Percentiles rank a stretch among this genome's conserved stretches.
These are phyloP conservation scores for Metarhizium sp. DNA, from an alignment of 2,329 filamentous ascomycete species.

Conservation along the genomic window DNA sequence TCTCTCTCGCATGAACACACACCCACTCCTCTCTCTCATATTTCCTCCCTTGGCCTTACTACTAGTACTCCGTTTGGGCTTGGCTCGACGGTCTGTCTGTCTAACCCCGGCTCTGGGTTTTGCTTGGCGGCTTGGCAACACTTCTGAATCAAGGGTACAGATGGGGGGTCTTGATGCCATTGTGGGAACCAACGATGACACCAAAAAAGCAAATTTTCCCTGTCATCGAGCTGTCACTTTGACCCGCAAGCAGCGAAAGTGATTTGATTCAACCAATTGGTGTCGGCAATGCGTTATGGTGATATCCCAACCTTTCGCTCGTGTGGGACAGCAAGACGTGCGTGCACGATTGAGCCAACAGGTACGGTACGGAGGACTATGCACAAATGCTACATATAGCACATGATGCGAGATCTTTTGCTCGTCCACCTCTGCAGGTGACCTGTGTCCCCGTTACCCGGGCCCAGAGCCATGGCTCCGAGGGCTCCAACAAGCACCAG, in stretches of 20 bases:
- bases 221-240: constrained; percentile 17
- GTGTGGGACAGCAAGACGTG: background rate
- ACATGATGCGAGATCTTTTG: background rate
- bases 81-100: background rate
- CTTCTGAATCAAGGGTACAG: background rate
- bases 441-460: background rate
- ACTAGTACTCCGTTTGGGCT: background rate
- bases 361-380: background rate
- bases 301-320: background rate
- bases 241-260: background rate
- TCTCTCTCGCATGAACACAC: too few species aligned
- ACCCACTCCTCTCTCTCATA: too few species aligned
- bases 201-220: constrained; percentile 10
- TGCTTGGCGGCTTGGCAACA: background rate
- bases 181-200: background rate
- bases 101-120: background rate
- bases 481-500: background rate
- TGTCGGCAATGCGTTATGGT: background rate
- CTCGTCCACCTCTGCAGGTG: background rate
- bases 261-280: background rate
- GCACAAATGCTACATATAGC: background rate
- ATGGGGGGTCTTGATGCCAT: background rate
- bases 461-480: background rate
- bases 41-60: too few species aligned
- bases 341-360: background rate